Evolutionary conservation across 441 rosid genomes (phyloP).

Genomic region (Dalechampia spathulata): DNA sequence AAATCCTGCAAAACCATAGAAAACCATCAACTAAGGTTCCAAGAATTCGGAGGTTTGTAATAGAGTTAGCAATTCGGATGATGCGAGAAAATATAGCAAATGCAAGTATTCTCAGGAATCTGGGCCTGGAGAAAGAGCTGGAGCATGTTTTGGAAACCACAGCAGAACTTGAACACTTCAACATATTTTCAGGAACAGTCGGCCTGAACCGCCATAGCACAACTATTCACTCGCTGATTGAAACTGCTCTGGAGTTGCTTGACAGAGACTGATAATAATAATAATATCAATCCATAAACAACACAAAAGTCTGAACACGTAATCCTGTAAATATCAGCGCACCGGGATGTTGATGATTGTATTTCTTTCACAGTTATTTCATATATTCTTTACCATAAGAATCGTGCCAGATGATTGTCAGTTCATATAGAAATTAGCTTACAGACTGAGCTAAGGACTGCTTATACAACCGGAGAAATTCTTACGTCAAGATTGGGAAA

Average conservation of each 20-base stretch:
- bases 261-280: too few relatives aligned
- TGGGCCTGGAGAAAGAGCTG: constrained; percentile 57
- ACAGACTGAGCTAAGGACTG: too few relatives aligned
- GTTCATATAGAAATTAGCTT: too few relatives aligned
- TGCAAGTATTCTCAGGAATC: constrained; percentile 28
- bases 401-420: too few relatives aligned
- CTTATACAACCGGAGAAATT: too few relatives aligned
- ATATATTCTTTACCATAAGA: too few relatives aligned
- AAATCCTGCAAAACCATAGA: constrained; percentile 44
- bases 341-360: too few relatives aligned
- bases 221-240: constrained; percentile 63
- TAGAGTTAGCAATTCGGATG: constrained; percentile 85
- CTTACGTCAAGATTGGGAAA: too few relatives aligned
- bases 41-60: constrained; percentile 65
- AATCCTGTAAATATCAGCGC: too few relatives aligned
- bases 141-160: constrained; percentile 72
- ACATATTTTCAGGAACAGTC: constrained; percentile 73
- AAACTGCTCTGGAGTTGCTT: constrained; percentile 50
- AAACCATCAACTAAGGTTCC: constrained; percentile 68
- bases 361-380: too few relatives aligned
- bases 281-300: too few relatives aligned
- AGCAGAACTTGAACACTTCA: constrained; percentile 79
- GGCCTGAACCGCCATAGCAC: constrained; percentile 71
- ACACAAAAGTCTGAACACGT: background rate
- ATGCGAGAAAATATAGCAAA: constrained; percentile 42